Percentiles rank a stretch among this genome's conserved stretches.
Conservation (phyloP, 257 asterid genomes). For the Misopates orontium region DNA sequence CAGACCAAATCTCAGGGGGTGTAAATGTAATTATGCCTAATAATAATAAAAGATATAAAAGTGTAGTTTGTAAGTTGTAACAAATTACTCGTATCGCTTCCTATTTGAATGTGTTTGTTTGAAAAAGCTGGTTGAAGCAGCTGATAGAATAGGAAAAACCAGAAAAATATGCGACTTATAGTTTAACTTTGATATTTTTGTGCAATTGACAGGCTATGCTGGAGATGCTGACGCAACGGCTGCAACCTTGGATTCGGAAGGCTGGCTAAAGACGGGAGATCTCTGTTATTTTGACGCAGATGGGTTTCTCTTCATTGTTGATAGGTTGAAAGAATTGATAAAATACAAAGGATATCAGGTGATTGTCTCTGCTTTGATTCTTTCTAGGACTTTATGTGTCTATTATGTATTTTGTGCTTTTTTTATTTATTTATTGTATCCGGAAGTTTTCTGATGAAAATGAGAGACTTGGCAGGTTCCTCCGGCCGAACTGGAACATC, state of each 20-base stretch:
- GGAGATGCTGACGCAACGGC: conserved; percentile 83
- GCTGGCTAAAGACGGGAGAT: conserved; percentile 96
- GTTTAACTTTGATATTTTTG: background rate
- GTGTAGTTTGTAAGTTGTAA: background rate
- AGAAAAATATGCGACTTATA: too few species aligned
- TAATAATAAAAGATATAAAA: too few species aligned
- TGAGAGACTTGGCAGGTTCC: conserved; percentile 71
- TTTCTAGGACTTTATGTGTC: too few species aligned
- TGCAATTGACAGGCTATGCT: conserved; percentile 62
- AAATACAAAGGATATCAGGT: conserved; percentile 97
- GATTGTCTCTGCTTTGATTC: background rate
- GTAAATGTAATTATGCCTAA: too few species aligned
- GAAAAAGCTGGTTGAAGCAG: too few species aligned
- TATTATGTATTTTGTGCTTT: too few species aligned
- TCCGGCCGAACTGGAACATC: conserved; percentile 88
- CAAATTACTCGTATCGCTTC: background rate
- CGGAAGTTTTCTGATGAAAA: background rate
- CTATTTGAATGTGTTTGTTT: too few species aligned
- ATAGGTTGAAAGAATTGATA: conserved; percentile 84
- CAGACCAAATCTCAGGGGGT: too few species aligned
- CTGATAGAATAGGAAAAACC: too few species aligned
- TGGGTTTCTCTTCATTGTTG: conserved; percentile 85
- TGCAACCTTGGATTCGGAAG: conserved; percentile 76
- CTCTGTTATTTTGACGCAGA: conserved; percentile 83
- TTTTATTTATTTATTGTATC: too few species aligned